Conservation (phyloP, 2,329 filamentous ascomycete genomes). For the Colletotrichum truncatum region DNA sequence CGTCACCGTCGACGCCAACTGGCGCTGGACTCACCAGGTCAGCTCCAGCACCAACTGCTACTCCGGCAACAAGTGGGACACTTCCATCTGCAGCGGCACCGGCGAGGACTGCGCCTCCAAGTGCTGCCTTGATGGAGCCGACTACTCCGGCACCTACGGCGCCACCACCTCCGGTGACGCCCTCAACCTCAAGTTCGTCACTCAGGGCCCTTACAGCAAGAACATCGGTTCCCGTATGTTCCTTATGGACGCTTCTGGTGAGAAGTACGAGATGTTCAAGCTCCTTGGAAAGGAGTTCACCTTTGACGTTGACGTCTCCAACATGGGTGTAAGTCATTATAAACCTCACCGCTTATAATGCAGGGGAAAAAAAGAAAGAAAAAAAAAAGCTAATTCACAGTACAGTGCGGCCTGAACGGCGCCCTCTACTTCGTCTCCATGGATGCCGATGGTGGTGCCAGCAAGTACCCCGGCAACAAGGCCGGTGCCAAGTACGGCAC, state of each 20-base stretch:
- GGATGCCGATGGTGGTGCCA: constrained; percentile 64
- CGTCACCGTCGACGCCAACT: constrained; percentile 68
- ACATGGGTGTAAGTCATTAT: constrained; percentile 47
- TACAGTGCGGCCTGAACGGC: constrained; percentile 75
- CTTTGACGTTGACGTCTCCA: constrained; percentile 76
- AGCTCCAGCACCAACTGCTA: constrained; percentile 64
- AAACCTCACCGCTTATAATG: background rate
- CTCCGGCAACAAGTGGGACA: constrained; percentile 60
- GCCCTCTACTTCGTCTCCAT: constrained; percentile 74
- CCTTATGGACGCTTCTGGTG: constrained; percentile 67
- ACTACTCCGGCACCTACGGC: constrained; percentile 62
- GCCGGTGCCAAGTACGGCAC: constrained; percentile 68
- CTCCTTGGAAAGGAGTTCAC: constrained; percentile 72
- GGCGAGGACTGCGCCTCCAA: constrained; percentile 55
- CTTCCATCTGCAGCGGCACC: constrained; percentile 48
- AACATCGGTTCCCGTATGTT: constrained; percentile 69
- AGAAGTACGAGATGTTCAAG: constrained; percentile 57
- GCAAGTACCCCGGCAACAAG: constrained; percentile 59
- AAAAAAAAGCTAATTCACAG: background rate
- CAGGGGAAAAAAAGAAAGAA: background rate
- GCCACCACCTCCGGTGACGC: constrained; percentile 59
- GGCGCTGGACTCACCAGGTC: constrained; percentile 66
- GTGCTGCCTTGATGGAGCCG: constrained; percentile 63
- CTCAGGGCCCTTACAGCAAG: constrained; percentile 55
- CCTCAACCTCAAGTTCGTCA: constrained; percentile 66